Percentiles rank a stretch among this genome's conserved stretches.
phyloP scores from a whole-genome alignment of 192 early-diverging fungal genomes.

The Backusella liffmaniae region DNA sequence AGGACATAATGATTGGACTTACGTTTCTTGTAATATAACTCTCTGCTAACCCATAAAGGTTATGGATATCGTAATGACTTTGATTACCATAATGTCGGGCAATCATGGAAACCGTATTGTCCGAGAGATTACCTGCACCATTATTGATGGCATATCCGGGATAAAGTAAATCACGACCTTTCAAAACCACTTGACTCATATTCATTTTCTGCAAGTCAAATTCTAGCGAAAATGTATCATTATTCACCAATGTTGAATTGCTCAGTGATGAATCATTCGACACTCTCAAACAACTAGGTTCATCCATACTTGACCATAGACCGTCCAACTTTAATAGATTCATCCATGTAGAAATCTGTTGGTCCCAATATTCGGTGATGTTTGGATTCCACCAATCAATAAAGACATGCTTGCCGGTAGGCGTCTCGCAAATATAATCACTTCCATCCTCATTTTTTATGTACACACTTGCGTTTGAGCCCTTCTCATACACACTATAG shows the following conservation, averaged over 20 bases:
- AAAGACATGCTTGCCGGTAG: conserved; percentile 60
- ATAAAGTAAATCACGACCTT: conserved; percentile 31
- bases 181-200: conserved; percentile 14
- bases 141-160: conserved; percentile 55
- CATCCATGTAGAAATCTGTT: conserved; percentile 37
- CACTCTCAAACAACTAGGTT: conserved; percentile 55
- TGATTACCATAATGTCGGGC: conserved; percentile 30
- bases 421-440: not conserved
- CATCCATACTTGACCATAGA: conserved; percentile 75
- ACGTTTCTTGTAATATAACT: conserved; percentile 22
- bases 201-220: conserved; percentile 46
- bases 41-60: conserved; percentile 33
- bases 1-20: not conserved
- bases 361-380: conserved; percentile 44
- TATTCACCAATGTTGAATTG: conserved; percentile 19
- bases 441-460: conserved; percentile 40
- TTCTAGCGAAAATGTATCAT: conserved; percentile 26
- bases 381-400: conserved; percentile 63
- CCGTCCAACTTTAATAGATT: conserved; percentile 19
- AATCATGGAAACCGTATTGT: conserved; percentile 44
- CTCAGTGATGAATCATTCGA: conserved; percentile 19
- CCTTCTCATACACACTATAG: conserved; percentile 51
- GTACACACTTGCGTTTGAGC: conserved; percentile 49
- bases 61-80: conserved; percentile 31
- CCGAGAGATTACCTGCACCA: conserved; percentile 41